A percentile compares a stretch with the other conserved stretches of the same genome.
phyloP scores from a whole-genome alignment of 2,329 filamentous ascomycete species.

The Pseudofabraea citricarpa region DNA sequence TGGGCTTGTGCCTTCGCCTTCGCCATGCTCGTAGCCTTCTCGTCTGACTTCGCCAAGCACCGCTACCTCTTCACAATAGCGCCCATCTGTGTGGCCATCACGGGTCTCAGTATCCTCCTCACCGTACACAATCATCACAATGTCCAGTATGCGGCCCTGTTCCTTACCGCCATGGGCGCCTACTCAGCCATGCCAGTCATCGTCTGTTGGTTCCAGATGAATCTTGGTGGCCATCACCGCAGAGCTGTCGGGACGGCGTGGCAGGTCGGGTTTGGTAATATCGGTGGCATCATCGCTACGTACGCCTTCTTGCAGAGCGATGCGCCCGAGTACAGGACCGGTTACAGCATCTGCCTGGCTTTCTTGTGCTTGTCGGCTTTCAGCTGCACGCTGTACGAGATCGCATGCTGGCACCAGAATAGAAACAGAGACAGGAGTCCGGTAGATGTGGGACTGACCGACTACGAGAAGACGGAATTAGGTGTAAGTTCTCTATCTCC shows the following conservation, averaged over 20 bases:
- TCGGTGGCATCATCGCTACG: slow-evolving; percentile 74
- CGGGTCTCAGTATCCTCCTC: slow-evolving; percentile 73
- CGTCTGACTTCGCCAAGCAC: slow-evolving; percentile 68
- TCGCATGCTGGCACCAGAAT: slow-evolving; percentile 57
- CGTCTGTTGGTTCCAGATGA: slow-evolving; percentile 81
- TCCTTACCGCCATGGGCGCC: slow-evolving; percentile 72
- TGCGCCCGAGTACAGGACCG: slow-evolving; percentile 62
- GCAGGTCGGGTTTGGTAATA: slow-evolving; percentile 76
- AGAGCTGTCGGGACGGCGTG: slow-evolving; percentile 68
- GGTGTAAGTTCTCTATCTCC: slow-evolving; percentile 28
- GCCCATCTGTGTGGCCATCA: slow-evolving; percentile 63
- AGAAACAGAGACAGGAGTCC: slow-evolving; percentile 45
- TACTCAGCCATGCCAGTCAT: slow-evolving; percentile 90
- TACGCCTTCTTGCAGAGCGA: slow-evolving; percentile 65
- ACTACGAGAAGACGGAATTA: slow-evolving; percentile 52
- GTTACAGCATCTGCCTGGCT: slow-evolving; percentile 72
- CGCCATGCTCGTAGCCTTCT: slow-evolving; percentile 67
- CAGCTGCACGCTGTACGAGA: slow-evolving; percentile 55
- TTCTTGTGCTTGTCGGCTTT: slow-evolving; percentile 67
- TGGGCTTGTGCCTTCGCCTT: slow-evolving; percentile 74
- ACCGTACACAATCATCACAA: slow-evolving; percentile 61
- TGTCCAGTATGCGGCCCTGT: slow-evolving; percentile 74
- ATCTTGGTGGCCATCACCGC: slow-evolving; percentile 67
- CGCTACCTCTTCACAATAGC: slow-evolving; percentile 69
- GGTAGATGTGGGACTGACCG: slow-evolving; percentile 45